phyloP scores from a whole-genome alignment of 352 stramenopile genomes.

The Phytophthora sansomeana region DNA sequence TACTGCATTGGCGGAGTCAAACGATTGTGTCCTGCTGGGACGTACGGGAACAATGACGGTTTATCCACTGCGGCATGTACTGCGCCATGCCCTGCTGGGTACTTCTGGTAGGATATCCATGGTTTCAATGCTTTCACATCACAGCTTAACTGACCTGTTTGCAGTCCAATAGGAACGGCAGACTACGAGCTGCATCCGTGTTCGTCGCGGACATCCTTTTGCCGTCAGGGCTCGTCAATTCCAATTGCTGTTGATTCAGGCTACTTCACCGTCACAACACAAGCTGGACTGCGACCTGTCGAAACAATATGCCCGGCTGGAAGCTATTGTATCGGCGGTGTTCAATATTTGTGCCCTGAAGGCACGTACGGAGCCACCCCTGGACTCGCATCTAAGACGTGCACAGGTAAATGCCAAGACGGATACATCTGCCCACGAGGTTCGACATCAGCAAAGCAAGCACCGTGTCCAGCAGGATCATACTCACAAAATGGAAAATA shows the following conservation, averaged over 20 bases:
- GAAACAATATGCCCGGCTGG: conserved; percentile 64
- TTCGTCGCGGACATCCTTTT: conserved; percentile 47
- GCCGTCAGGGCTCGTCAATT: conserved; percentile 45
- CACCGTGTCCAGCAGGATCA: conserved; percentile 59
- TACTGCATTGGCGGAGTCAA: conserved; percentile 70
- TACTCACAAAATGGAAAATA: conserved; percentile 67
- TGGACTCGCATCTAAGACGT: conserved; percentile 49
- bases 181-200: conserved; percentile 52
- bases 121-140: background rate
- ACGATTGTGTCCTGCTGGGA: conserved; percentile 52
- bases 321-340: conserved; percentile 65
- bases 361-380: conserved; percentile 59
- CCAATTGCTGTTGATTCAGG: conserved; percentile 49
- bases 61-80: conserved; percentile 58
- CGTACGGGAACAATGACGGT: conserved; percentile 48
- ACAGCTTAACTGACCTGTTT: background rate
- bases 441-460: conserved; percentile 51
- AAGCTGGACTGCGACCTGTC: conserved; percentile 48
- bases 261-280: conserved; percentile 56
- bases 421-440: conserved; percentile 61
- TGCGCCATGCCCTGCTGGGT: conserved; percentile 64
- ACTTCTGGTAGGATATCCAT: conserved; percentile 59
- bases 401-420: conserved; percentile 63
- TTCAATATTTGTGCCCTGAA: conserved; percentile 58
- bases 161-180: conserved; percentile 54